Evolutionary conservation across 257 asterid species (phyloP), one percentile per base, ranked within the genome.

Genomic region (Solanum pennellii): DNA sequence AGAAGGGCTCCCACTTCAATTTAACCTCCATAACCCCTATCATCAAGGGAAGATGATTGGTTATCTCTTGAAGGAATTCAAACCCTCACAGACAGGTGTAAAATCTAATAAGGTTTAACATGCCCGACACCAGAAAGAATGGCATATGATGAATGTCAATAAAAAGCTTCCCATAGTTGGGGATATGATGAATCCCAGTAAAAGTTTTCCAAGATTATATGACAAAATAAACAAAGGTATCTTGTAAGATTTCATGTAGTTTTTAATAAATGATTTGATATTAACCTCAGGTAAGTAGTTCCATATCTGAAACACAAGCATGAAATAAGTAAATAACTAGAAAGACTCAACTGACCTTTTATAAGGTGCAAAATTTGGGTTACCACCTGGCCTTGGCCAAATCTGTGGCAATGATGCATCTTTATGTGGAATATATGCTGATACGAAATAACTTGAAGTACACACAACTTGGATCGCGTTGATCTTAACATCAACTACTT

Each of bases 361-460:
- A 66, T 68, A 45, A 49, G 87, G 85, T 23, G 85, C 88, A 73
- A 93, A 93, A 89, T 91, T 88, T 59, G 92, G 95, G 33, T 91
- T 90, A 86, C 92, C 85, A 4, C 91, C 95, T 83, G 73, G 89
- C 82, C 99, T 90, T 23, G 99, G 99, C 99, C 99, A 96, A 88
- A 96, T 94, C 90, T 96, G 99, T 3, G 98, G 99, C 90, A 96
- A 90, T 37, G 95, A 95, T 79, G 96, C 98, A 91, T 96, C 98
- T 90, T 96, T 96, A 77, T 96, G 98, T 87, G 99, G 93, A 89
- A 94, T 95, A 89, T 94, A 96, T 9, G 94, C 89, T 66, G 96
- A 91, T 15, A 93, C 9, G 89, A 88, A 96, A 90, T 95, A 96
- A 92, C 95, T 95, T 18, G 98, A 93, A 35, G 97, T 93, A 90